Conservation (phyloP, 495 filamentous ascomycete species). For the Staphylotrichum tortipilum region DNA sequence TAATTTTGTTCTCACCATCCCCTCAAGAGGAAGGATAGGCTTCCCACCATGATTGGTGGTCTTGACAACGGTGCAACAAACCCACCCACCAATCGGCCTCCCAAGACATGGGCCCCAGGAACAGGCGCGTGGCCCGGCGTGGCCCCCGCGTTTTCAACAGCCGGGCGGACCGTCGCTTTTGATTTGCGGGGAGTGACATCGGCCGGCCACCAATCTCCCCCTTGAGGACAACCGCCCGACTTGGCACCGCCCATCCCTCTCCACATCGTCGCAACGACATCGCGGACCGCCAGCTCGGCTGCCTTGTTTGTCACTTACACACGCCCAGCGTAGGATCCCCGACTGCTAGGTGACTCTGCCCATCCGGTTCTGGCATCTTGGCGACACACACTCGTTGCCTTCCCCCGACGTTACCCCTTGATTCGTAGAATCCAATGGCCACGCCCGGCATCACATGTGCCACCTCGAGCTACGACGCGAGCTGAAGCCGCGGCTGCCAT, state of each 20-base stretch:
- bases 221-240: slow-evolving; percentile 7
- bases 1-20: no score
- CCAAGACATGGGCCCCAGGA: no score
- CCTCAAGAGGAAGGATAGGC: not conserved
- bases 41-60: not conserved
- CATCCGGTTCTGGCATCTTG: no score
- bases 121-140: no score
- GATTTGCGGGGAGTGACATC: slow-evolving; percentile 15
- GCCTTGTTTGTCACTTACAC: not conserved
- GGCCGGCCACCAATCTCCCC: slow-evolving; percentile 1
- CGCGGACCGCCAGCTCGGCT: not conserved
- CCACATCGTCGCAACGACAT: not conserved
- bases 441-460: slow-evolving; percentile 1
- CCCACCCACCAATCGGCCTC: no score
- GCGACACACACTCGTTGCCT: not conserved
- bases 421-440: not conserved
- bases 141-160: slow-evolving; percentile 5
- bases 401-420: not conserved
- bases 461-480: not conserved
- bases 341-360: no score
- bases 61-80: not conserved
- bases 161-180: not conserved
- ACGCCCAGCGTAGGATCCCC: not conserved
- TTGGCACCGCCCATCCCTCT: slow-evolving; percentile 1
- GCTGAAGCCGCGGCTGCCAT: not conserved